Percentiles rank a stretch among this genome's conserved stretches.
These are phyloP conservation scores for Sodiomyces alkalinus DNA, from an alignment of 2,329 filamentous ascomycete species.

Conservation along the genomic window DNA sequence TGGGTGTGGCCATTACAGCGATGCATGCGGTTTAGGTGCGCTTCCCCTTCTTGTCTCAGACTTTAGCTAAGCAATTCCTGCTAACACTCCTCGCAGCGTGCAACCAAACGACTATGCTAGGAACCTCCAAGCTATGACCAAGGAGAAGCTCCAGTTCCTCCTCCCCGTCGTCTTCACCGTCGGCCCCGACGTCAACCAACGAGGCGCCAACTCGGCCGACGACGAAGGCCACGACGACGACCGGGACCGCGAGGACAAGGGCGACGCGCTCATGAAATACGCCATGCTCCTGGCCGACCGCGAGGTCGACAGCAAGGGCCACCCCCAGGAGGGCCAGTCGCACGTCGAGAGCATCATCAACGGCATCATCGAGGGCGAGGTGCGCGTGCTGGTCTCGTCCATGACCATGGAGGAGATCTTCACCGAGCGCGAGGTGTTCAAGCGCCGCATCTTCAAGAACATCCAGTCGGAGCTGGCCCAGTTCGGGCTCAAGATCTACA, in stretches of 20 bases:
- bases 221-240: conserved; percentile 7
- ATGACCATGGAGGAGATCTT: conserved; percentile 95
- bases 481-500: conserved; percentile 62
- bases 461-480: conserved; percentile 68
- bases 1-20: conserved; percentile 59
- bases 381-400: conserved; percentile 63
- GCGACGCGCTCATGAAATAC: conserved; percentile 62
- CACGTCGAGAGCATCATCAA: conserved; percentile 79
- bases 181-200: conserved; percentile 56
- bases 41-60: conserved; percentile 11
- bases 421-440: conserved; percentile 61
- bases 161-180: conserved; percentile 78
- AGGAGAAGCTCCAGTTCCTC: conserved; percentile 72
- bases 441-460: conserved; percentile 58
- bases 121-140: conserved; percentile 75
- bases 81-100: conserved; percentile 31
- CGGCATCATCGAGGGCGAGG: conserved; percentile 82
- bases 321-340: conserved; percentile 25
- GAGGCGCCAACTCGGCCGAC: conserved; percentile 26
- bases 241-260: conserved; percentile 30
- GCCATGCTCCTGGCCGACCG: conserved; percentile 66
- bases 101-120: conserved; percentile 72
- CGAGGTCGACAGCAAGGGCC: conserved; percentile 21
- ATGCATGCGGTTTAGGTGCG: conserved; percentile 41
- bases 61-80: conserved; percentile 2